These are phyloP conservation scores for Yarrowia sp. DNA, from an alignment of 805 yeast genomes.

Conservation along the genomic window DNA sequence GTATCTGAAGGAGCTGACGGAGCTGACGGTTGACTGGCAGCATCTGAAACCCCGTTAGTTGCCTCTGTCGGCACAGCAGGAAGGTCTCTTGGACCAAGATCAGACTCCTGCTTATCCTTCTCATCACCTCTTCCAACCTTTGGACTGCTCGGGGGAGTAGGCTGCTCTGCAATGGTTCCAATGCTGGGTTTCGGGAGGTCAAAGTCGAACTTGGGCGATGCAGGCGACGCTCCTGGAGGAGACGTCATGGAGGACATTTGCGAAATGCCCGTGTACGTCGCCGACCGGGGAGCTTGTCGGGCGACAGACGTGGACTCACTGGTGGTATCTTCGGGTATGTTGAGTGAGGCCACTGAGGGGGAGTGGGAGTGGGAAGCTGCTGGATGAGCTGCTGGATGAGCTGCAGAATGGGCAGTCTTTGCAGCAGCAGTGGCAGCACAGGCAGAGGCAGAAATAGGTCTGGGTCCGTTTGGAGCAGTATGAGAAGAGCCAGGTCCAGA, in stretches of 20 bases:
- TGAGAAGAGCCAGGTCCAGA: too few relatives aligned
- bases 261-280: conserved; percentile 23
- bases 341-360: conserved; percentile 14
- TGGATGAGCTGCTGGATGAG: too few relatives aligned
- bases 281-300: conserved; percentile 20
- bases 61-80: background rate
- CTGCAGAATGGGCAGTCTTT: too few relatives aligned
- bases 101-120: background rate
- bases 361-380: background rate
- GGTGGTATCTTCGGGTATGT: conserved; percentile 29
- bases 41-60: too few relatives aligned
- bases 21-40: too few relatives aligned
- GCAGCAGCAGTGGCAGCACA: background rate
- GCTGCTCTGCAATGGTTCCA: conserved; percentile 36
- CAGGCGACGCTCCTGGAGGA: conserved; percentile 1
- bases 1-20: too few relatives aligned
- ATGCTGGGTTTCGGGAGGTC: conserved; percentile 26
- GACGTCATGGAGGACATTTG: conserved; percentile 1
- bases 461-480: too few relatives aligned
- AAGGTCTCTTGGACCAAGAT: background rate
- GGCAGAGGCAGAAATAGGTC: background rate
- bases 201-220: conserved; percentile 22
- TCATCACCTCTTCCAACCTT: conserved; percentile 9
- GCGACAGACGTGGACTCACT: too few relatives aligned
- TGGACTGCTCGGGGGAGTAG: conserved; percentile 41